Base-by-base conservation (phyloP, 2,329 filamentous ascomycete genomes). In the Madurella mycetomatis region DNA sequence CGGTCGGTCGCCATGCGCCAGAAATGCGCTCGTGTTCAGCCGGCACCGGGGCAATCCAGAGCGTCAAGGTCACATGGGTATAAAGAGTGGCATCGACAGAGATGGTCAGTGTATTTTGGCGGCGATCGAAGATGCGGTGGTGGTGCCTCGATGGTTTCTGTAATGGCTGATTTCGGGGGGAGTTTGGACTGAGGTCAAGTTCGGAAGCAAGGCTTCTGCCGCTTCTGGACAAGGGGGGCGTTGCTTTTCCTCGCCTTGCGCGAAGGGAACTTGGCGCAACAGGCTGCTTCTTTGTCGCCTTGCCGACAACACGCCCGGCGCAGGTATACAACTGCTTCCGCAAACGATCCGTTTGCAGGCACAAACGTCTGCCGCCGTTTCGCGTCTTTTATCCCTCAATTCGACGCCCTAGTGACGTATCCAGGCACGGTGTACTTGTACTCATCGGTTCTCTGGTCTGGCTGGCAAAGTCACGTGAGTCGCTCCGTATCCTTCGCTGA, bases 181-280 rank as follows among this genome's bases (percentile, higher is more conserved):
- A 72, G 72, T 73, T 71, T 69, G 77, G 74, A 75, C 73, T 81
- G 79, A 82, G 73, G 79, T 82, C 78, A 71, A 76, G 72, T 74
- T 75, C 70, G 69, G 72, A 54, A 64, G 64, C 55, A 64, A 25
- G 62, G 62, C 64, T 63, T 60, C 64, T 66, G 64, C 65, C 64
- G 59, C 58, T 65, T 62, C 57, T 63, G 62, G 61, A 59, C 62
- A 61, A 59, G 57, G 58, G 53, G 56, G 51, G 34, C 53, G 57
- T 53, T 11, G 51, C 53, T 59, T 59, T 59, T 57, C 50, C 53
- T 53, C 34, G 39, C 19, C 44, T 30, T 30, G 44, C 39, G 25
- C 16, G 11, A 16, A 25, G 41, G 39, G 46, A 54, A 58, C 53
- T 17, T 49, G 12, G 0, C 4, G 5, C 7, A 4, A 4, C 32